phyloP scores from a whole-genome alignment of 2,329 filamentous ascomycete genomes.

The Neurospora sp. region DNA sequence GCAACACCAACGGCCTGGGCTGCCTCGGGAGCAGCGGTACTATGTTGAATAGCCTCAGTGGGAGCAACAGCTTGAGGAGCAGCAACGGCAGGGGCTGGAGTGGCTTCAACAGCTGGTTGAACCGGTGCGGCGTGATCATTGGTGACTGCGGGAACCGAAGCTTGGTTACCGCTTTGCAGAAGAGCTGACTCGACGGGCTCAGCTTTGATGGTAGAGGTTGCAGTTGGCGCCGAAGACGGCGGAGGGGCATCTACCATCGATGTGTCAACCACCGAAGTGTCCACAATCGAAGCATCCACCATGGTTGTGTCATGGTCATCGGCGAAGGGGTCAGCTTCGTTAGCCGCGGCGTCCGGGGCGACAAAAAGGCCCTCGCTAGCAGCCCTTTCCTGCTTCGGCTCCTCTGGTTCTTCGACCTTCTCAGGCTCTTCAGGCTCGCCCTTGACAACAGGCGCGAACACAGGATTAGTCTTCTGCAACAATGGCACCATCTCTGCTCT shows the following conservation, averaged over 20 bases:
- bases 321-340: neutral
- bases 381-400: neutral
- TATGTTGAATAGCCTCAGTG: neutral
- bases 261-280: neutral
- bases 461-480: slow-evolving; percentile 4
- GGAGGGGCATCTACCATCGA: neutral
- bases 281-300: neutral
- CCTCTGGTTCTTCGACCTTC: neutral
- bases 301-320: neutral
- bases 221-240: neutral
- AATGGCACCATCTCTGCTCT: slow-evolving; percentile 11
- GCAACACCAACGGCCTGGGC: neutral
- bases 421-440: neutral
- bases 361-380: neutral
- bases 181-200: neutral
- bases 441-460: slow-evolving; percentile 3
- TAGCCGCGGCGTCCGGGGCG: neutral
- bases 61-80: neutral
- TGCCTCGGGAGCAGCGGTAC: neutral
- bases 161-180: neutral
- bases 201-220: neutral
- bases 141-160: neutral
- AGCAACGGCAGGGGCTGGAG: neutral
- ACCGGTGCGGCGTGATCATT: neutral
- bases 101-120: neutral